Base-by-base conservation (phyloP, 352 stramenopile species). In the Globisporangium spinosum region DNA sequence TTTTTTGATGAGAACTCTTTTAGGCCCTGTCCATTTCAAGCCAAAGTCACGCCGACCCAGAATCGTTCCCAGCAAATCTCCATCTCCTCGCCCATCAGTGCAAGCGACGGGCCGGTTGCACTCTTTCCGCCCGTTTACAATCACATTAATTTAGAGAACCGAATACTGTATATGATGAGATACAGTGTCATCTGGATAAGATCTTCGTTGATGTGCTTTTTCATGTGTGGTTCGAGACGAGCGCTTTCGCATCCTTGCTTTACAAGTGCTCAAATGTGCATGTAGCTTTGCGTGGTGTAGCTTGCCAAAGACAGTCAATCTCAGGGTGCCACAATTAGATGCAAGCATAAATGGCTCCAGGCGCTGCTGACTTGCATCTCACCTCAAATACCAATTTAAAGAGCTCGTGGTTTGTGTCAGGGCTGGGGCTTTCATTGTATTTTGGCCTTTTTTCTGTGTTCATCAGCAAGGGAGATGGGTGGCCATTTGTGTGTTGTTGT, bases 51-150 rank as follows among this genome's bases (percentile, higher is more conserved):
- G 15, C 53, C 12, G 53, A 58, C 20, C 29, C 29, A 38, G 15
- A 32, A 59, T 59, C 54, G 8, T 60, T 60, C 29, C 29, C 8
- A 43, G 35, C 55, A 60, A 45, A 43, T 60, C 27, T n/a, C 15
- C 40, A 47, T 47, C 40, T 49, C 43, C 5, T 22, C 5, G 15
- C 13, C 40, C 54, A 59, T 59, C 55, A 43, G 55, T 60, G 17
- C 55, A 43, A 27, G 55, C 7, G 55, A 60, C 27, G 7, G 17
- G 55, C 17, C 20, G 7, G 27, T 27, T 22, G 15, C n/a, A 4
- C 15, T 49, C 43, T 17, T 49, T 7, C 4, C 43, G 1, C 23
- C 12, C 23, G 51, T 9, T 34, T 17, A 58, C 51, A 7, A 0
- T 10, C 9, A 8, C n/a, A 58, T 22, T 58, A 58, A 38, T 23